Evolutionary conservation across 2,329 filamentous ascomycete genomes (phyloP), one percentile per base, ranked within the genome.

Genomic region (Neurospora crassa): DNA sequence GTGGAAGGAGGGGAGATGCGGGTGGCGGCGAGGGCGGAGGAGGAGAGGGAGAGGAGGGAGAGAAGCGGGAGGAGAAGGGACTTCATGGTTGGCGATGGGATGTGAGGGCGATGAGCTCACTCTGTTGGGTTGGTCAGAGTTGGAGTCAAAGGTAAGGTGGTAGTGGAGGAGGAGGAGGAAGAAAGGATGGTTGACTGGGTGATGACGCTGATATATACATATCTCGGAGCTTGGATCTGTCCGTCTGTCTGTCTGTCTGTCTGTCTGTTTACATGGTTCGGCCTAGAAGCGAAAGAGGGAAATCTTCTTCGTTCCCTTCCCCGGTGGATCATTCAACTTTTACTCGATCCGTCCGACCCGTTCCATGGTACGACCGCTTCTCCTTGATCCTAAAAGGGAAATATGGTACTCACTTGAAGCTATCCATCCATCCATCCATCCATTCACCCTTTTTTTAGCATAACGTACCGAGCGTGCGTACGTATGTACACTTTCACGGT

Each of bases 1-100:
- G 69, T 67, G 20, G 74, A 7, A 0, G 76, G 76, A 2, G 76
- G 71, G 4, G 70, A 70, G 67, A 72, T 75, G 41, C 74, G 74
- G 47, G 41, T 16, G 42, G 67, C 67, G 14, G 72, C 74, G n/a
- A 70, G 70, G 24, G 59, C 41, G 12, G 67, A 1, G 20, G 70
- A 16, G 18, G 69, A 12, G 3, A 71, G 14, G 20, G 34, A 24
- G 40, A 72, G 69, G 40, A 71, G 20, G 16, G 73, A 40, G 6
- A 45, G 40, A 12, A 73, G 40, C 29, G 63, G 42, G 0, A 40
- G 41, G 18, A 71, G 43, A 42, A 71, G 70, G 34, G 70, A 71
- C 1, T 69, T 69, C 70, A 71, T 71, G 10, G 29, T 70, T 12
- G n/a, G 43, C 43, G 29, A 29, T 5, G 29, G 29, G 43, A 20